Evolutionary conservation across 2,329 filamentous ascomycete species (phyloP).

Genomic region (Colletotrichum paranaense): DNA sequence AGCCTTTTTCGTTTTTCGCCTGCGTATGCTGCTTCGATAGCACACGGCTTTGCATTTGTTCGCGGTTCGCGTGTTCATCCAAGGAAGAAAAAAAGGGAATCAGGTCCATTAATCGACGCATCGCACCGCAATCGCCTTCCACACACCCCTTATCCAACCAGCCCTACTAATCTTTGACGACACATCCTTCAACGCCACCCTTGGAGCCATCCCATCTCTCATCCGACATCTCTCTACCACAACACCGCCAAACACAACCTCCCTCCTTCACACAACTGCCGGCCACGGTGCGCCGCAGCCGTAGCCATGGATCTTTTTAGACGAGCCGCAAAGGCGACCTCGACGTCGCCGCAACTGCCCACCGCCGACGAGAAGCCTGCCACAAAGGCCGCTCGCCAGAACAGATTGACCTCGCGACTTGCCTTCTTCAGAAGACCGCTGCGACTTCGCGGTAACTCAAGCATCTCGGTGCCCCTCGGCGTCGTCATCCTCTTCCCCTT

Average conservation of each 20-base stretch:
- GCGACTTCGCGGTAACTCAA: slow-evolving; percentile 90
- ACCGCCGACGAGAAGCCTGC: slow-evolving; percentile 62
- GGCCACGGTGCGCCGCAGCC: slow-evolving; percentile 24
- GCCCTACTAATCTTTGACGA: slow-evolving; percentile 13
- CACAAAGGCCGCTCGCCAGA: slow-evolving; percentile 48
- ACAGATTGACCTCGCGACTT: slow-evolving; percentile 63
- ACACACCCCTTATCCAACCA: slow-evolving; percentile 17
- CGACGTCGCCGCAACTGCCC: slow-evolving; percentile 56
- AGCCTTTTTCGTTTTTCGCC: not conserved
- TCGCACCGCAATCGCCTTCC: not conserved
- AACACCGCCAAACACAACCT: not conserved
- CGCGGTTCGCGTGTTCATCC: slow-evolving; percentile 27
- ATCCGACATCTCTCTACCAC: slow-evolving; percentile 3
- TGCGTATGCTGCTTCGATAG: slow-evolving; percentile 13
- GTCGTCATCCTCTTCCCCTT: slow-evolving; percentile 93
- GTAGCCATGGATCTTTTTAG: slow-evolving; percentile 67
- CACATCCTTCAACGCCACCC: slow-evolving; percentile 10
- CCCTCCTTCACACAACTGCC: not conserved
- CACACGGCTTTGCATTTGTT: slow-evolving; percentile 30
- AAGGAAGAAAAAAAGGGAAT: not conserved
- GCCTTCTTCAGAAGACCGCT: slow-evolving; percentile 89
- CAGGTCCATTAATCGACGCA: slow-evolving; percentile 7
- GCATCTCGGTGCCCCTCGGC: slow-evolving; percentile 90
- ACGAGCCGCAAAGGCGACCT: slow-evolving; percentile 62
- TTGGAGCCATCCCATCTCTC: slow-evolving; percentile 24